Percentiles rank a stretch among this genome's conserved stretches.
Evolutionary conservation across 1,139 yeast species (phyloP).

Genomic region (Pichia sp.): DNA sequence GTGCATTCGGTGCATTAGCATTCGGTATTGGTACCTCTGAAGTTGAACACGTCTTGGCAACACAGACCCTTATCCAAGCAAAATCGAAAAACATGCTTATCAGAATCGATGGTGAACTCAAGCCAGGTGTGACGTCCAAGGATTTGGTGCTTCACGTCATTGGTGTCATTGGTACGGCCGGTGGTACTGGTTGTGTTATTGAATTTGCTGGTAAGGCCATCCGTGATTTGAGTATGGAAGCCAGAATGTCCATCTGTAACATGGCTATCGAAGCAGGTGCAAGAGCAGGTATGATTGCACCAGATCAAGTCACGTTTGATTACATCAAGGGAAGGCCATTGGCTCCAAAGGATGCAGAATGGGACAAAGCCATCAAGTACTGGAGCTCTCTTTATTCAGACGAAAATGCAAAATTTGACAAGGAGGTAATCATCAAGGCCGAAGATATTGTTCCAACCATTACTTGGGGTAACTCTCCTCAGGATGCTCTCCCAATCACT

Average conservation of each 20-base stretch:
- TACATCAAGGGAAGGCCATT: conserved; percentile 91
- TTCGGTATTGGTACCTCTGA: conserved; percentile 99
- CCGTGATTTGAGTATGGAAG: conserved; percentile 87
- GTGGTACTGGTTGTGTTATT: conserved; percentile 96
- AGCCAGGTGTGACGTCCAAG: conserved; percentile 89
- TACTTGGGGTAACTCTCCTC: conserved; percentile 99
- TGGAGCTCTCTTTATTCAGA: conserved; percentile 89
- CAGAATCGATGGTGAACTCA: conserved; percentile 73
- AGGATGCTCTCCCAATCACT: conserved; percentile 93
- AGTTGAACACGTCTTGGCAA: conserved; percentile 96
- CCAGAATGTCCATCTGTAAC: conserved; percentile 98
- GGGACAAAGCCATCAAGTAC: conserved; percentile 89
- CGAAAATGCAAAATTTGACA: conserved; percentile 83
- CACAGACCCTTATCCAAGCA: conserved; percentile 91
- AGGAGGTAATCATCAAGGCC: conserved; percentile 76
- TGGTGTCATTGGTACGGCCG: conserved; percentile 97
- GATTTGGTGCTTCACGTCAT: conserved; percentile 91
- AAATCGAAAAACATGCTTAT: conserved; percentile 96
- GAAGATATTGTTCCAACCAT: conserved; percentile 89
- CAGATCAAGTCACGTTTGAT: conserved; percentile 82
- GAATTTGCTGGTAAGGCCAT: conserved; percentile 97
- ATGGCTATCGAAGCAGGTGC: conserved; percentile 99
- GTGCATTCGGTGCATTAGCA: conserved; percentile 98
- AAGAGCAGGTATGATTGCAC: conserved; percentile 98
- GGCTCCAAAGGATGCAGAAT: conserved; percentile 88